Percentiles rank a stretch among this genome's conserved stretches.
Evolutionary conservation across 1,139 yeast genomes (phyloP).

Genomic region (Lizanozyma gosingica): DNA sequence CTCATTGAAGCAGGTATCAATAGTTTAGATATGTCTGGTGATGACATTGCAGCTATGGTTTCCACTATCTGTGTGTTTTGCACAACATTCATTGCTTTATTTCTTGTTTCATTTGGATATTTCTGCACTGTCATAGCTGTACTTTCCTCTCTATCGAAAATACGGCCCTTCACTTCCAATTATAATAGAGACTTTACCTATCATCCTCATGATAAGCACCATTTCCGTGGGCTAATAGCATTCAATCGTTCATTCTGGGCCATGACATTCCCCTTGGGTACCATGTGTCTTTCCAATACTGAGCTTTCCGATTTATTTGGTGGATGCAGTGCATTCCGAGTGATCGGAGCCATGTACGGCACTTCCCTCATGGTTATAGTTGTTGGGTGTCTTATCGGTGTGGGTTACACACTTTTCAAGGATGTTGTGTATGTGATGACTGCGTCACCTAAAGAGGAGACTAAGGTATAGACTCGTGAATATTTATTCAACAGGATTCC

Average conservation of each 20-base stretch:
- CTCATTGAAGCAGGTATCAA: background rate
- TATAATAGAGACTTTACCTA: slow-evolving; percentile 15
- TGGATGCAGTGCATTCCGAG: slow-evolving; percentile 44
- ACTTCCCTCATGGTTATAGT: slow-evolving; percentile 30
- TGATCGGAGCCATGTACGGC: slow-evolving; percentile 55
- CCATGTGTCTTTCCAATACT: slow-evolving; percentile 57
- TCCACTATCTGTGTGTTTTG: slow-evolving; percentile 14
- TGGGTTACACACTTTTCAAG: slow-evolving; percentile 2
- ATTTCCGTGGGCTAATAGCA: slow-evolving; percentile 3
- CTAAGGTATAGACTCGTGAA: background rate
- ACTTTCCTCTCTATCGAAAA: slow-evolving; percentile 30
- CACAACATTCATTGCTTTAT: slow-evolving; percentile 31
- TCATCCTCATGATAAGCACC: slow-evolving; percentile 10
- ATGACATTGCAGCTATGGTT: slow-evolving; percentile 6
- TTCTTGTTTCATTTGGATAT: slow-evolving; percentile 52
- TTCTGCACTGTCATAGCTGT: slow-evolving; percentile 54
- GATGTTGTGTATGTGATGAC: background rate
- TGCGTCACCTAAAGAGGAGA: background rate
- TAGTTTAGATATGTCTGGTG: background rate
- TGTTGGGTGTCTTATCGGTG: slow-evolving; percentile 23
- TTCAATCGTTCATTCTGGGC: slow-evolving; percentile 43
- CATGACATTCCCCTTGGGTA: slow-evolving; percentile 84
- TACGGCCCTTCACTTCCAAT: slow-evolving; percentile 22
- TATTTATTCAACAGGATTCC: too few species aligned
- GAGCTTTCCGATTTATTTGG: slow-evolving; percentile 39